These are phyloP conservation scores for Wallacemonas sp. DNA, from an alignment of 208 protist species.

Conservation along the genomic window DNA sequence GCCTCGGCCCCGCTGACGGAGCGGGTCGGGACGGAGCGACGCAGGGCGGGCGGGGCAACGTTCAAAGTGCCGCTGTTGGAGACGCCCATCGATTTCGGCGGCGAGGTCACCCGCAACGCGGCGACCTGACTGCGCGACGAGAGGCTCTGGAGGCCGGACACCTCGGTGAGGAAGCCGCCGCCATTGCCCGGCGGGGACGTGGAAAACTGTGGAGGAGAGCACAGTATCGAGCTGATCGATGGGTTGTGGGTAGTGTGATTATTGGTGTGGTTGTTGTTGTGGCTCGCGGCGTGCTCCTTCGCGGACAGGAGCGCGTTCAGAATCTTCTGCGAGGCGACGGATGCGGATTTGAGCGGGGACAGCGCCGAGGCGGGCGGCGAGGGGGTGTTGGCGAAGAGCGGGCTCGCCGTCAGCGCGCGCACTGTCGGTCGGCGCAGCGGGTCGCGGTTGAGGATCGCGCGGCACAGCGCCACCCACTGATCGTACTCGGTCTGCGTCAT, in stretches of 20 bases:
- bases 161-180: background rate
- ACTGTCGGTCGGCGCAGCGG: constrained; percentile 23
- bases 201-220: no score
- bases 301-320: background rate
- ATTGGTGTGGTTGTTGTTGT: no score
- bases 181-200: no score
- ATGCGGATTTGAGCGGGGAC: no score
- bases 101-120: background rate
- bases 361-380: background rate
- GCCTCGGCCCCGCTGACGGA: no score
- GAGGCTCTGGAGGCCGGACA: background rate
- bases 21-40: no score
- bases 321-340: constrained; percentile 1
- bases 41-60: no score
- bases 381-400: constrained; percentile 4
- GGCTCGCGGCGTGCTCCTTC: background rate
- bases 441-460: constrained; percentile 41
- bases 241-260: no score
- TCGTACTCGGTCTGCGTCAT: constrained; percentile 38
- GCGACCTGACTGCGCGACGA: background rate
- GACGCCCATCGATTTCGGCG: background rate
- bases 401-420: background rate
- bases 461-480: constrained; percentile 44
- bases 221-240: no score
- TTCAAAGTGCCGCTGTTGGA: background rate